These are phyloP conservation scores for Aspergillus arachidicola DNA, from an alignment of 2,329 filamentous ascomycete genomes.

Conservation along the genomic window DNA sequence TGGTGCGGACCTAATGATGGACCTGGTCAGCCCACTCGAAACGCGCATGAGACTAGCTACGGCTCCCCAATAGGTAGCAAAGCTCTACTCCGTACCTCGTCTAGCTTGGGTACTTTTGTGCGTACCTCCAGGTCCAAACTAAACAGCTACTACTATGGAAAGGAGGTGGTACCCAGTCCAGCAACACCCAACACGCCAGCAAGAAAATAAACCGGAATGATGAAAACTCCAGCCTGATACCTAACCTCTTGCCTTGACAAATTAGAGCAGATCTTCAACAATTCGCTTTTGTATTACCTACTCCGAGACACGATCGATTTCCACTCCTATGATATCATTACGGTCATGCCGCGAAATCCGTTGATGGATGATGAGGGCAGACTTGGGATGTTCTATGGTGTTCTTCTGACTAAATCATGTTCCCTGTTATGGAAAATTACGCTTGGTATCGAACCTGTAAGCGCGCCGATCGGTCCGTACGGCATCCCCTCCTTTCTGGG, in stretches of 20 bases:
- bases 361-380: neutral
- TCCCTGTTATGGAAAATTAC: neutral
- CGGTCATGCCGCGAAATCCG: neutral
- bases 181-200: constrained; percentile 1
- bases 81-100: constrained; percentile 1
- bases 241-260: neutral
- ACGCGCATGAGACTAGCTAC: neutral
- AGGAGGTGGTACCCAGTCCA: constrained; percentile 4
- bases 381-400: too few species aligned
- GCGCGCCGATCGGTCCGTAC: constrained; percentile 4
- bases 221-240: neutral
- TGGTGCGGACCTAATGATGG: neutral
- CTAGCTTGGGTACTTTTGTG: neutral
- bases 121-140: neutral
- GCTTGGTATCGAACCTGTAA: neutral
- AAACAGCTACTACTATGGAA: neutral
- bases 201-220: constrained; percentile 7
- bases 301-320: neutral
- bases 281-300: neutral
- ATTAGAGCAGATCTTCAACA: neutral
- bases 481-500: neutral
- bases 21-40: neutral
- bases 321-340: neutral
- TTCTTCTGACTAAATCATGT: neutral
- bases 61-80: neutral